Percentiles rank a stretch among this genome's conserved stretches.
These are phyloP conservation scores for Monosporascus sp. DNA, from an alignment of 2,329 filamentous ascomycete genomes.

Conservation along the genomic window DNA sequence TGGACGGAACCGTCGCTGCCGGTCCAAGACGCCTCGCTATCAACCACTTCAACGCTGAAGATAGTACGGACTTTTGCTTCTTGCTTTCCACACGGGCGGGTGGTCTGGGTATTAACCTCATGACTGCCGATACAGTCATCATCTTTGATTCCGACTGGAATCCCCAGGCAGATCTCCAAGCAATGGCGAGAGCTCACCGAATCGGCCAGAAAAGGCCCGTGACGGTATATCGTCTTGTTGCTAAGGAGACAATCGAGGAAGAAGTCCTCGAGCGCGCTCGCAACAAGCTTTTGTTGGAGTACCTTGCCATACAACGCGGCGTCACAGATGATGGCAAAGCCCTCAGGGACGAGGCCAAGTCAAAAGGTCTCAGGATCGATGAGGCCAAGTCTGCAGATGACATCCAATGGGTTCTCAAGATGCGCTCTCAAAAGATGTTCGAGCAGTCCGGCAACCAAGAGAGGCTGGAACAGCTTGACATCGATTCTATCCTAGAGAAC, in stretches of 20 bases:
- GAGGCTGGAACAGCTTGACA: conserved; percentile 93
- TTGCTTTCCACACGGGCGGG: conserved; percentile 90
- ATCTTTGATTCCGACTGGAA: conserved; percentile 99
- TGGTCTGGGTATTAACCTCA: conserved; percentile 96
- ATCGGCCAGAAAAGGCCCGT: conserved; percentile 96
- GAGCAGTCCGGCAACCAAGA: conserved; percentile 96
- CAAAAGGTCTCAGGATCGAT: conserved; percentile 66
- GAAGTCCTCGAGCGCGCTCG: conserved; percentile 93
- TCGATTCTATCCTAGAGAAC: conserved; percentile 93
- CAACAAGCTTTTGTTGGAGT: conserved; percentile 96
- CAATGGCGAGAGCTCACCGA: conserved; percentile 96
- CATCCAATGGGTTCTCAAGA: conserved; percentile 93
- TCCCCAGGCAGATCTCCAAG: conserved; percentile 93
- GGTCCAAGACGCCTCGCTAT: conserved; percentile 87
- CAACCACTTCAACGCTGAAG: conserved; percentile 97
- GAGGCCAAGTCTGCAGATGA: conserved; percentile 90
- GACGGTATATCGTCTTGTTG: conserved; percentile 92
- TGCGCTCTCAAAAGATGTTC: conserved; percentile 98
- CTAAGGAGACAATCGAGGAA: conserved; percentile 97
- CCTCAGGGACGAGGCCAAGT: conserved; percentile 67
- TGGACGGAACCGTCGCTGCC: conserved; percentile 92
- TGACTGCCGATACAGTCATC: conserved; percentile 97
- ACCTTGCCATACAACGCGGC: conserved; percentile 93
- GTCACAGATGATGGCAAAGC: conserved; percentile 93
- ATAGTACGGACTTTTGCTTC: conserved; percentile 94